Evolutionary conservation across 176 grass and related monocot genomes (phyloP), one percentile per base, ranked within the genome.

Genomic region (Eleusine indica): DNA sequence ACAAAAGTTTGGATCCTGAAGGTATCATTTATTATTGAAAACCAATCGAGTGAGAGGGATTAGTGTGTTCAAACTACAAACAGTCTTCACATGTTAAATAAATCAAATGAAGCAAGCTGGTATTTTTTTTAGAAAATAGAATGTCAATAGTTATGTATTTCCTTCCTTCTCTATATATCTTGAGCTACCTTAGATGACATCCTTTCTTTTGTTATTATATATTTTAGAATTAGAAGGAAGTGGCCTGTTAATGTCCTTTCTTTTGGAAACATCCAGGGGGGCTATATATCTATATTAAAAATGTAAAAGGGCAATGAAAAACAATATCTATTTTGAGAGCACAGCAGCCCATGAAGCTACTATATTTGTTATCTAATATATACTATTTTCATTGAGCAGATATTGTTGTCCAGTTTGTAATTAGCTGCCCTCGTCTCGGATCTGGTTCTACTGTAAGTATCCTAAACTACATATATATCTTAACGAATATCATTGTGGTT

Each of bases 351-450:
- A 71, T 57, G 35, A 65, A 17, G 28, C 74, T 61, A 46, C 1
- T 60, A 25, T 37, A 44, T 52, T 79, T 70, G 70, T 78, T 42
- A 21, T 51, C 8, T 90, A 69, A 30, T 71, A 30, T 71, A 38
- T 80, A 51, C 21, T 72, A 41, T 79, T 76, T 86, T 76, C 54
- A 66, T 37, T 70, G 67, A 79, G 47, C 89, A 99, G 96, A 92
- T 87, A 83, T 78, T 40, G 81, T 94, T 87, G 86, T 94, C 76
- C 96, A 99, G 18, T 99, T 99, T 73, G 68, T 90, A 39, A 94
- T 99, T 86, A 95, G 89, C 68, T 96, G 89, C 62, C 87, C 93
- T 80, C 85, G 72, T 49, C 56, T 96, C 41, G 78, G 67, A 78
- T 57, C 83, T 73, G 89, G 93, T 69, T 86, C 86, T 80, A 84